phyloP scores from a whole-genome alignment of 2,329 filamentous ascomycete species.

The Xylaria multiplex region DNA sequence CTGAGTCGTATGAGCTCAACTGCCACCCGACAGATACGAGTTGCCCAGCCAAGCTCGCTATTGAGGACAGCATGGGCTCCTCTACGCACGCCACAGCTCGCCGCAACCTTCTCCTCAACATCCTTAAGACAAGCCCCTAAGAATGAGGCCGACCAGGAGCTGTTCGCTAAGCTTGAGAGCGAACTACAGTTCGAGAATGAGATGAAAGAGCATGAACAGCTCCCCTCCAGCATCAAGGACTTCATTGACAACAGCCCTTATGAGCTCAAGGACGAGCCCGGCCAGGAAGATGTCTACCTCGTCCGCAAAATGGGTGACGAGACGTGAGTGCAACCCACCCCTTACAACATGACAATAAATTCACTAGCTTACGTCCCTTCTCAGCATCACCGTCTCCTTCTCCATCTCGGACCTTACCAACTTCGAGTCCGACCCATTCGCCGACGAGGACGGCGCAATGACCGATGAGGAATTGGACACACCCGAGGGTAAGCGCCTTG shows the following conservation, averaged over 20 bases:
- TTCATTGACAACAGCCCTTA: constrained; percentile 89
- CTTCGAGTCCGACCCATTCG: constrained; percentile 67
- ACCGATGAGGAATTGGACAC: constrained; percentile 61
- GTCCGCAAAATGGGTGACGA: constrained; percentile 87
- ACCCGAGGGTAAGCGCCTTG: constrained; percentile 56
- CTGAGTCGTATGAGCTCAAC: constrained; percentile 66
- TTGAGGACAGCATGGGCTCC: constrained; percentile 58
- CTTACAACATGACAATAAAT: neutral
- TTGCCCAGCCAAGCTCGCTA: constrained; percentile 60
- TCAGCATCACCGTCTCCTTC: constrained; percentile 81
- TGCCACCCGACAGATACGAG: constrained; percentile 61
- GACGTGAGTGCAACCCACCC: constrained; percentile 68
- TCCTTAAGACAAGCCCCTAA: constrained; percentile 55
- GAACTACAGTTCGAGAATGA: constrained; percentile 87
- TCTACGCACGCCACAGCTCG: constrained; percentile 51
- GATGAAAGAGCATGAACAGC: constrained; percentile 76
- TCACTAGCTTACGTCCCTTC: constrained; percentile 36
- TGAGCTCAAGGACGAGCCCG: constrained; percentile 81
- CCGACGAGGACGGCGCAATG: constrained; percentile 62
- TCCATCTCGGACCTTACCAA: constrained; percentile 84
- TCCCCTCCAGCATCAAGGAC: constrained; percentile 82
- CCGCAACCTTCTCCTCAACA: constrained; percentile 63
- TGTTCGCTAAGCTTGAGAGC: constrained; percentile 84
- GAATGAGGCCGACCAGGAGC: constrained; percentile 76
- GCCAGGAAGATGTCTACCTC: constrained; percentile 88